These are phyloP conservation scores for Aspergillus cejpii DNA, from an alignment of 2,329 filamentous ascomycete species.

Conservation along the genomic window DNA sequence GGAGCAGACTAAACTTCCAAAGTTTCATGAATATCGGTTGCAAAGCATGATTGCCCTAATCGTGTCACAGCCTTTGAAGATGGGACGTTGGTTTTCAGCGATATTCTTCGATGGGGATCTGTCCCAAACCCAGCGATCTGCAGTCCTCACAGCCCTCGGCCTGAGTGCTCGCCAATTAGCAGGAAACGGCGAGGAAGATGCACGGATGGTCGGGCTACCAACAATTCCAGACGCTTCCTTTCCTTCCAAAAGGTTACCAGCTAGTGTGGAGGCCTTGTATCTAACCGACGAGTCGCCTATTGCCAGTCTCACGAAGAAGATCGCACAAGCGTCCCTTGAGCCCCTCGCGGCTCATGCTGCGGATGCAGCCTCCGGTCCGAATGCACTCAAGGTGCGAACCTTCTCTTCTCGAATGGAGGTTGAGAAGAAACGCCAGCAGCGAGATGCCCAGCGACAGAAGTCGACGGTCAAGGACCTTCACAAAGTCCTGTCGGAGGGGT, in stretches of 20 bases:
- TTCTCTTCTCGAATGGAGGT: slow-evolving; percentile 73
- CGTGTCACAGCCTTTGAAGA: slow-evolving; percentile 64
- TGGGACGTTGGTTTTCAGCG: slow-evolving; percentile 77
- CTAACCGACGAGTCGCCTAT: slow-evolving; percentile 50
- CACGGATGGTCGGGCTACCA: slow-evolving; percentile 31
- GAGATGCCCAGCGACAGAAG: slow-evolving; percentile 43
- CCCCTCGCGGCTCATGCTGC: slow-evolving; percentile 77
- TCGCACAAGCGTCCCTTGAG: slow-evolving; percentile 67
- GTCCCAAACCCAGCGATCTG: slow-evolving; percentile 74
- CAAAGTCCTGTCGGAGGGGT: slow-evolving; percentile 63
- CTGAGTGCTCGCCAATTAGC: slow-evolving; percentile 77
- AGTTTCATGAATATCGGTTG: slow-evolving; percentile 67
- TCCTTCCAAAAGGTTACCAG: slow-evolving; percentile 72
- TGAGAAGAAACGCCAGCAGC: slow-evolving; percentile 48
- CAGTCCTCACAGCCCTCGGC: slow-evolving; percentile 74
- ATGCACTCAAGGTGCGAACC: slow-evolving; percentile 78
- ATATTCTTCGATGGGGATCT: slow-evolving; percentile 90
- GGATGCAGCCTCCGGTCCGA: slow-evolving; percentile 70
- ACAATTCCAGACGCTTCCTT: slow-evolving; percentile 49
- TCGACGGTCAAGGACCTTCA: slow-evolving; percentile 71
- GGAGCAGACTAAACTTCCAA: slow-evolving; percentile 74
- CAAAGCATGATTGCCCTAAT: slow-evolving; percentile 78
- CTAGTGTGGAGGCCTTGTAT: slow-evolving; percentile 67
- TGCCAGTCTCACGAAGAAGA: slow-evolving; percentile 58
- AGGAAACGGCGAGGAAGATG: slow-evolving; percentile 58